Evolutionary conservation across 1,284 basidiomycete species (phyloP).

Genomic region (Schizophyllum commune): DNA sequence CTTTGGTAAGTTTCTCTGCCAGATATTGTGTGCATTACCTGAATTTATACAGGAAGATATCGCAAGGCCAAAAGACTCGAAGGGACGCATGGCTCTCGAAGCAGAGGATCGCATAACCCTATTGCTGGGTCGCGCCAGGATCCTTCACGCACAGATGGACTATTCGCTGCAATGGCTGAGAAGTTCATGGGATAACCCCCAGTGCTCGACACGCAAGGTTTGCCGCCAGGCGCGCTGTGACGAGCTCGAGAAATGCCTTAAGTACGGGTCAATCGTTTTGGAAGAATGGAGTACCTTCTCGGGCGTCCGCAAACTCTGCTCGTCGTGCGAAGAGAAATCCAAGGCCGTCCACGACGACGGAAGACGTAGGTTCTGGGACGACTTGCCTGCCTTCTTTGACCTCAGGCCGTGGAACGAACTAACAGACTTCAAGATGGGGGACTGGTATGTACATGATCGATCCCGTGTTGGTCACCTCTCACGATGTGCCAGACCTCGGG

Average conservation of each 20-base stretch:
- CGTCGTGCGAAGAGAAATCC: background rate
- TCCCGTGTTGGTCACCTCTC: too few relatives aligned
- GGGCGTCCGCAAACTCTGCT: background rate
- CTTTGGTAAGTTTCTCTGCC: background rate
- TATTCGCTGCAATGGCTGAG: too few relatives aligned
- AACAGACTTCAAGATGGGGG: background rate
- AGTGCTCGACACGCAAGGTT: too few relatives aligned
- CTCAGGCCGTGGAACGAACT: background rate
- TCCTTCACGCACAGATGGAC: too few relatives aligned
- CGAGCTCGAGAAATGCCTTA: background rate
- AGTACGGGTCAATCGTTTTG: background rate
- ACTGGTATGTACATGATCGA: too few relatives aligned
- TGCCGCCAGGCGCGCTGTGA: too few relatives aligned
- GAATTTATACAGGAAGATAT: too few relatives aligned
- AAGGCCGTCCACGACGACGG: background rate
- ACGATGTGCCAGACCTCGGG: too few relatives aligned
- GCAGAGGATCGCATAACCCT: too few relatives aligned
- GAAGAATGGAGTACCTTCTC: background rate
- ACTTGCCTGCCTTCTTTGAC: background rate
- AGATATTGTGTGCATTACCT: background rate
- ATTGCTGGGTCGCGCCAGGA: too few relatives aligned
- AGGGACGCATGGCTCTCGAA: too few relatives aligned
- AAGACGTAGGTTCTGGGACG: background rate
- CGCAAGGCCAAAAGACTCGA: background rate
- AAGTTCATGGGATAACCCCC: too few relatives aligned